Evolutionary conservation across 192 early-diverging fungal species (phyloP).

Genomic region (Dissophora globulifera): DNA sequence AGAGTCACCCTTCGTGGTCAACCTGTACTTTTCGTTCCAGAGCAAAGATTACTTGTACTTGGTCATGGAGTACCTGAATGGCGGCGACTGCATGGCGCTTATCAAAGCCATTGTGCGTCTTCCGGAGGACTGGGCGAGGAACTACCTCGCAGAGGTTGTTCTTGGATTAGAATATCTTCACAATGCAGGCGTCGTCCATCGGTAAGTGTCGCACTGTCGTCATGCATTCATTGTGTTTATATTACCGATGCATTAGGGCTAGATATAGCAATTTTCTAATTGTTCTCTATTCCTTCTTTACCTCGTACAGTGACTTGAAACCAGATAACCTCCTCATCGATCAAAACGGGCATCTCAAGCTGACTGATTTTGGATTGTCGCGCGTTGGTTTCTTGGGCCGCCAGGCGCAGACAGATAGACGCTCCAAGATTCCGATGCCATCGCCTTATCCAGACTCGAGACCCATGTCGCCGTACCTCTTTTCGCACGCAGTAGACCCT

Average conservation of each 20-base stretch:
- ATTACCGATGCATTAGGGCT: background rate
- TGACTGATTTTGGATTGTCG: constrained; percentile 91
- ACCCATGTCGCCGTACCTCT: constrained; percentile 43
- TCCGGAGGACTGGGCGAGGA: constrained; percentile 86
- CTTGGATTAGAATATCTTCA: constrained; percentile 86
- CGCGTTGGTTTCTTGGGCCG: constrained; percentile 86
- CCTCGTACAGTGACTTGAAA: constrained; percentile 80
- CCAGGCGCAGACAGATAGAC: constrained; percentile 66
- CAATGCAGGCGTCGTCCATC: constrained; percentile 79
- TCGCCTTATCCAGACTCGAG: constrained; percentile 43
- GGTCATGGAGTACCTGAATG: constrained; percentile 91
- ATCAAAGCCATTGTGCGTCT: constrained; percentile 77
- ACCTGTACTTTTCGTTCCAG: constrained; percentile 87
- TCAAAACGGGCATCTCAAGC: constrained; percentile 83
- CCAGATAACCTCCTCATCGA: constrained; percentile 90
- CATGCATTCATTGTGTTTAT: background rate
- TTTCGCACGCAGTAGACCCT: constrained; percentile 33
- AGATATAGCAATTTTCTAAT: no score
- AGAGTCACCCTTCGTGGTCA: constrained; percentile 86
- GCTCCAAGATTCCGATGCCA: constrained; percentile 22
- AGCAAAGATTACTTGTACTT: constrained; percentile 85
- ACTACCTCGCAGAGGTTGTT: constrained; percentile 86
- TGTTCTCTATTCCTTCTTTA: constrained; percentile 26
- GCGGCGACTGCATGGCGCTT: constrained; percentile 89
- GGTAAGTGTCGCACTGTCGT: constrained; percentile 56